These are phyloP conservation scores for Pseudocercospora vitis DNA, from an alignment of 2,329 filamentous ascomycete species.

Conservation along the genomic window DNA sequence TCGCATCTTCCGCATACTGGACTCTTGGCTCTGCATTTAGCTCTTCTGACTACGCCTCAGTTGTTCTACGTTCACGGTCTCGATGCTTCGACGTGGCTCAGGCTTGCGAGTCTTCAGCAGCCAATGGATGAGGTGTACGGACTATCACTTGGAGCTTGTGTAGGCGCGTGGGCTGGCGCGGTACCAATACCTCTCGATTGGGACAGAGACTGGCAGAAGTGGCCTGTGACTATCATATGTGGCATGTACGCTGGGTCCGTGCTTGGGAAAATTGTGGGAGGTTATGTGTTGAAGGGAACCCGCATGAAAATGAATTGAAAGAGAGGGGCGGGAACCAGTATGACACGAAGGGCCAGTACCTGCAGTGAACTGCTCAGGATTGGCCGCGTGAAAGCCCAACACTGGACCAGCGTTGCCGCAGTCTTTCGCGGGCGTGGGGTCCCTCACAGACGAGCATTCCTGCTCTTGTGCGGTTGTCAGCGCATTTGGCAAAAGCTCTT, in stretches of 20 bases:
- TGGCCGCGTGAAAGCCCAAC: too few relatives aligned
- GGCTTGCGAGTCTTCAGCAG: slow-evolving; percentile 65
- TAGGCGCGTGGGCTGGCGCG: slow-evolving; percentile 90
- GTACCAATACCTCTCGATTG: slow-evolving; percentile 95
- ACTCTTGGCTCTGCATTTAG: slow-evolving; percentile 77
- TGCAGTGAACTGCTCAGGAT: too few relatives aligned
- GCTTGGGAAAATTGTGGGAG: slow-evolving; percentile 64
- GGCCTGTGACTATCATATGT: slow-evolving; percentile 86
- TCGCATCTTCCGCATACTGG: slow-evolving; percentile 76
- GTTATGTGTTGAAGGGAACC: slow-evolving; percentile 50
- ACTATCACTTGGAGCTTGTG: slow-evolving; percentile 69
- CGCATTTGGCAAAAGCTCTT: too few relatives aligned
- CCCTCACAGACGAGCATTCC: too few relatives aligned
- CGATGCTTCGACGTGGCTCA: slow-evolving; percentile 67
- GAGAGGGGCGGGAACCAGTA: too few relatives aligned
- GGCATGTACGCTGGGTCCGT: slow-evolving; percentile 79
- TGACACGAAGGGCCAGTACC: too few relatives aligned
- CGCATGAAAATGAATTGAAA: slow-evolving; percentile 42
- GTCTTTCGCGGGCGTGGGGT: too few relatives aligned
- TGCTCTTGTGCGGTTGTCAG: too few relatives aligned
- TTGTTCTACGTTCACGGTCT: slow-evolving; percentile 85
- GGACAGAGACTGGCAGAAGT: slow-evolving; percentile 99
- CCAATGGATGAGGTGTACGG: slow-evolving; percentile 86
- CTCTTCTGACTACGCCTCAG: slow-evolving; percentile 74
- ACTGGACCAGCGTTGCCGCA: too few relatives aligned